Base-by-base conservation (phyloP, 164 flowering plant species). In the Dillenia suffruticosa region DNA sequence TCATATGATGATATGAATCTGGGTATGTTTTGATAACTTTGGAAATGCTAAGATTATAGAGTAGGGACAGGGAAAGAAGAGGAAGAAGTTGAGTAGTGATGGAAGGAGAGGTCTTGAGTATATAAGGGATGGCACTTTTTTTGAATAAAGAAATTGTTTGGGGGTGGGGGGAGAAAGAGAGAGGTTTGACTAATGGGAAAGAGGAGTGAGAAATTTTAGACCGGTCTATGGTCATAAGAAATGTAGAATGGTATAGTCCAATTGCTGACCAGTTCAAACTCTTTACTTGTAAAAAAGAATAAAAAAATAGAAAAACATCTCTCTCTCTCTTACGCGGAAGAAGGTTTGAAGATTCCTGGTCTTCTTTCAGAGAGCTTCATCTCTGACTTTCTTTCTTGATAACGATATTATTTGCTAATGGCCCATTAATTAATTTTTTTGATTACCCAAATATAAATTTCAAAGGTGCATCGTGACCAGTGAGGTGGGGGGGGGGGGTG, bases 141-240 rank as follows among this genome's bases (percentile, higher is more conserved):
- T 53, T 65, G 50, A 54, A 58, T 9, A 48, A n/a, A 70, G 48
- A 32, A 46, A 22, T 45, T 26, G 3, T 26, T 0, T 10, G 11
- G 10, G 63, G 5, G 8, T n/a, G 51, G 22, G 40, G 51, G 58
- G 45, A 46, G 10, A 10, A 45, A 54, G 32, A 45, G 19, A n/a
- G 52, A 67, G 63, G 68, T 72, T 74, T 77, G 81, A 74, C 79
- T 9, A 69, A 59, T 59, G 9, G 53, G 49, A 68, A 52, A 14
- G 49, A 12, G 49, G 63, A 60, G 44, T 55, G 45, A 12, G 40
- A 32, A 32, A 32, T 32, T 32, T 32, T 44, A 58, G 84, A 81
- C 78, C 16, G 67, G 82, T 81, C 81, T 72, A 50, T 57, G 84
- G 80, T 80, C 84, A 57, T 64, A 53, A 55, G 32, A 46, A 67